These are phyloP conservation scores for Debaryomycetaceae sp. DNA, from an alignment of 1,139 yeast genomes.

Conservation along the genomic window DNA sequence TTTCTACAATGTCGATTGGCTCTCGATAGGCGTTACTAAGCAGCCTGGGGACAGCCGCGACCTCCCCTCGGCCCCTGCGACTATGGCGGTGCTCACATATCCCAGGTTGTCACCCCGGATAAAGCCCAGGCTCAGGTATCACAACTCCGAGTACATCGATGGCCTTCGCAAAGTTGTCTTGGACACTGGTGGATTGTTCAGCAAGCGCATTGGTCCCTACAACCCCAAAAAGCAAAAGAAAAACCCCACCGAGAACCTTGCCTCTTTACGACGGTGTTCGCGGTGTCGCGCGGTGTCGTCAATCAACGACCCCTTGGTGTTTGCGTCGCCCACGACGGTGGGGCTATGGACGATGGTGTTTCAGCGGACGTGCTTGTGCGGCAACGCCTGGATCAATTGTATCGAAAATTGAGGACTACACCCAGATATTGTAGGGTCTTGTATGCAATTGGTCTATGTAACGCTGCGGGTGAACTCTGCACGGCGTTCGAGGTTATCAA, in stretches of 20 bases:
- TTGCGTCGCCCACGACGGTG: conserved; percentile 31
- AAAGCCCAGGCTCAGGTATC: conserved; percentile 20
- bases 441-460: neutral
- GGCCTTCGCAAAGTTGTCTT: conserved; percentile 42
- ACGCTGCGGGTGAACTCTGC: no score
- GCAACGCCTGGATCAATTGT: conserved; percentile 63
- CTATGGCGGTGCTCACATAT: conserved; percentile 7
- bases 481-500: neutral
- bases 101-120: conserved; percentile 10
- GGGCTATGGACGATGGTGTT: conserved; percentile 71
- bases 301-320: conserved; percentile 42
- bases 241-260: conserved; percentile 19
- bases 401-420: neutral
- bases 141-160: conserved; percentile 31
- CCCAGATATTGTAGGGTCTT: conserved; percentile 1
- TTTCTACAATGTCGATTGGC: conserved; percentile 71
- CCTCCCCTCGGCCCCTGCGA: conserved; percentile 12
- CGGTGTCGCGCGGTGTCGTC: conserved; percentile 65
- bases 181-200: conserved; percentile 13
- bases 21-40: conserved; percentile 40
- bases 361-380: conserved; percentile 76
- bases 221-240: conserved; percentile 12
- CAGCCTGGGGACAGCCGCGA: conserved; percentile 13
- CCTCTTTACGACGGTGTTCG: conserved; percentile 49
- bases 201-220: no score